These are phyloP conservation scores for Sphaerostilbella broomeana DNA, from an alignment of 2,329 filamentous ascomycete species.

Conservation along the genomic window DNA sequence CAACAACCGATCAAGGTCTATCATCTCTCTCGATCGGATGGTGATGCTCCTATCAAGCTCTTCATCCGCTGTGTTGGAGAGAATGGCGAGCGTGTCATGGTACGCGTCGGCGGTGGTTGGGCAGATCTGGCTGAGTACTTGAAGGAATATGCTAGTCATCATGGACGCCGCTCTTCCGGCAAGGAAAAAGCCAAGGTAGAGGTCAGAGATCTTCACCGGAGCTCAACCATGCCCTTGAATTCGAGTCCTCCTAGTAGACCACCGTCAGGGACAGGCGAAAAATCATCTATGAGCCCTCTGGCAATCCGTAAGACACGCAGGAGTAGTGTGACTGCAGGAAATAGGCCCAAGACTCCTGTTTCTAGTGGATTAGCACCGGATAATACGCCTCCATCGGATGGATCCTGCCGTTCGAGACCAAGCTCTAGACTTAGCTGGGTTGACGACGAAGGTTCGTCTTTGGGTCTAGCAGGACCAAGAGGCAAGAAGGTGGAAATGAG, in stretches of 20 bases:
- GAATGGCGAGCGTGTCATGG: slow-evolving; percentile 88
- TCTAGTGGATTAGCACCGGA: slow-evolving; percentile 26
- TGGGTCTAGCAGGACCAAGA: slow-evolving; percentile 66
- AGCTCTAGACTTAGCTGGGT: slow-evolving; percentile 51
- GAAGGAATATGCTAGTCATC: slow-evolving; percentile 86
- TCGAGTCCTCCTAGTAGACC: slow-evolving; percentile 39
- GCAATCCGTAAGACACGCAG: slow-evolving; percentile 48
- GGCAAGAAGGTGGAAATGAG: slow-evolving; percentile 60
- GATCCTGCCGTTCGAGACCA: slow-evolving; percentile 41
- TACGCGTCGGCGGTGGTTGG: slow-evolving; percentile 97
- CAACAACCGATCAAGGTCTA: slow-evolving; percentile 83
- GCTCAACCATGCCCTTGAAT: slow-evolving; percentile 25
- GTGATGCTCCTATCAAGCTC: slow-evolving; percentile 84
- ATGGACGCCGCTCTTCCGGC: slow-evolving; percentile 61
- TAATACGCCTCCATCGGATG: slow-evolving; percentile 38
- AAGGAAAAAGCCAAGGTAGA: slow-evolving; percentile 48
- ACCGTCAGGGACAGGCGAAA: slow-evolving; percentile 32
- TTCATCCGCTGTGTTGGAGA: slow-evolving; percentile 92
- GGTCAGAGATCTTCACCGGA: slow-evolving; percentile 43
- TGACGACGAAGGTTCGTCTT: slow-evolving; percentile 50
- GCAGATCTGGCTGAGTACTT: slow-evolving; percentile 92
- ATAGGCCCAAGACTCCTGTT: slow-evolving; percentile 39
- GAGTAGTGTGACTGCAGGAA: slow-evolving; percentile 27
- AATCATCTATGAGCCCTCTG: slow-evolving; percentile 42
- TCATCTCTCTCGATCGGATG: slow-evolving; percentile 77